phyloP scores from a whole-genome alignment of 2,329 filamentous ascomycete genomes.

The Hymenoscyphus scutula region DNA sequence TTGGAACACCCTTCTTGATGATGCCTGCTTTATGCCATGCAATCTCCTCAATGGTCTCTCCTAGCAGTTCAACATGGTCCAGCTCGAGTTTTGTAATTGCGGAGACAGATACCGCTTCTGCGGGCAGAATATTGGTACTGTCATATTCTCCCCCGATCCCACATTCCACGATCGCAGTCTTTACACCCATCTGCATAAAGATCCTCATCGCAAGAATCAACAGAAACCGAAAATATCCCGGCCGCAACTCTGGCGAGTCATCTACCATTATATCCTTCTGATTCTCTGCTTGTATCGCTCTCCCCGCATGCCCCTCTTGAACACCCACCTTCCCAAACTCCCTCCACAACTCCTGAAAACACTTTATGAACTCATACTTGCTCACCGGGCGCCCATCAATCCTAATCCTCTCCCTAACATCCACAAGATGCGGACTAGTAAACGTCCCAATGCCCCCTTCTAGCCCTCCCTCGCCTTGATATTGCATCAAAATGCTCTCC shows the following conservation, averaged over 20 bases:
- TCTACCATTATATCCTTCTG: background rate
- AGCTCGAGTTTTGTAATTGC: constrained; percentile 80
- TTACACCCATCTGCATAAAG: constrained; percentile 73
- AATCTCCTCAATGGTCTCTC: constrained; percentile 75
- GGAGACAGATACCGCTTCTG: constrained; percentile 56
- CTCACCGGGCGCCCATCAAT: constrained; percentile 58
- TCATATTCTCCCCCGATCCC: constrained; percentile 94
- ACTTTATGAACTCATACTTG: constrained; percentile 57
- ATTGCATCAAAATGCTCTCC: constrained; percentile 59
- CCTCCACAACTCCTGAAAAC: constrained; percentile 69
- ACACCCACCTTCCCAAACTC: constrained; percentile 39
- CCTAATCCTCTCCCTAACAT: constrained; percentile 66
- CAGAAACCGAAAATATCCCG: constrained; percentile 88
- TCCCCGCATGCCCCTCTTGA: no score
- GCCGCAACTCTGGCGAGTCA: constrained; percentile 50
- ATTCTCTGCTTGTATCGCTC: no score
- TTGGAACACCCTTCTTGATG: constrained; percentile 65
- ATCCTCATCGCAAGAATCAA: constrained; percentile 85
- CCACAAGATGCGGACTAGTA: constrained; percentile 67
- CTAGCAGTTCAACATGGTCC: constrained; percentile 80
- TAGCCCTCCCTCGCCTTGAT: constrained; percentile 36
- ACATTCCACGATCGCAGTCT: constrained; percentile 82
- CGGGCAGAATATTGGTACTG: constrained; percentile 77
- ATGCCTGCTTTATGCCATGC: constrained; percentile 93
- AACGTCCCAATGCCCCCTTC: constrained; percentile 54